These are phyloP conservation scores for Ustanciosporium gigantosporum DNA, from an alignment of 1,284 basidiomycete genomes.

Conservation along the genomic window DNA sequence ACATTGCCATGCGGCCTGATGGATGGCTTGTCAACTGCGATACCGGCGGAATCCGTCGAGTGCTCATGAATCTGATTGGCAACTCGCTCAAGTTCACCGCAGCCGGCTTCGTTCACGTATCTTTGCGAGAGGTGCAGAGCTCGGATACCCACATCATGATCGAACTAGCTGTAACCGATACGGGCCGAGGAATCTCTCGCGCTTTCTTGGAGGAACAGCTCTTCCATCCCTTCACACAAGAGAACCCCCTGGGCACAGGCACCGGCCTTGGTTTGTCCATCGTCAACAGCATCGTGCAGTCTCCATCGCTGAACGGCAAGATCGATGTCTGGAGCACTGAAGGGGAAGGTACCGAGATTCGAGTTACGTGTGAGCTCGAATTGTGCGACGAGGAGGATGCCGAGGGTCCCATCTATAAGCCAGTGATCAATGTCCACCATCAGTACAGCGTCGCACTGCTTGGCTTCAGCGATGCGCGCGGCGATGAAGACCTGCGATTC, in stretches of 20 bases:
- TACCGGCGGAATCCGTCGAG: conserved; percentile 85
- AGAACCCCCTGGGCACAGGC: conserved; percentile 83
- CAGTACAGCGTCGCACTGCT: conserved; percentile 71
- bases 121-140: conserved; percentile 73
- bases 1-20: conserved; percentile 74
- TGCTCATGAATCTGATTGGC: conserved; percentile 90
- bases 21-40: conserved; percentile 89
- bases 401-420: conserved; percentile 58
- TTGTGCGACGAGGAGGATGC: conserved; percentile 53
- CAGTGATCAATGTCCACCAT: conserved; percentile 63
- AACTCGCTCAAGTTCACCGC: conserved; percentile 91
- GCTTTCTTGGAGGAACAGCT: conserved; percentile 74
- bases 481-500: conserved; percentile 71
- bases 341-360: conserved; percentile 89
- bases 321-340: conserved; percentile 83
- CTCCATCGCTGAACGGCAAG: conserved; percentile 82
- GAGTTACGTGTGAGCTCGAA: conserved; percentile 80
- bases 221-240: conserved; percentile 93
- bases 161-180: conserved; percentile 84
- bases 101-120: conserved; percentile 83
- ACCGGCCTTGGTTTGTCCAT: conserved; percentile 96
- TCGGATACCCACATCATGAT: conserved; percentile 71
- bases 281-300: conserved; percentile 87
- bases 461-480: conserved; percentile 73
- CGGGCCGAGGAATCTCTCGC: conserved; percentile 71